Evolutionary conservation across 2,329 filamentous ascomycete genomes (phyloP).

Genomic region (Xylaria sp.): DNA sequence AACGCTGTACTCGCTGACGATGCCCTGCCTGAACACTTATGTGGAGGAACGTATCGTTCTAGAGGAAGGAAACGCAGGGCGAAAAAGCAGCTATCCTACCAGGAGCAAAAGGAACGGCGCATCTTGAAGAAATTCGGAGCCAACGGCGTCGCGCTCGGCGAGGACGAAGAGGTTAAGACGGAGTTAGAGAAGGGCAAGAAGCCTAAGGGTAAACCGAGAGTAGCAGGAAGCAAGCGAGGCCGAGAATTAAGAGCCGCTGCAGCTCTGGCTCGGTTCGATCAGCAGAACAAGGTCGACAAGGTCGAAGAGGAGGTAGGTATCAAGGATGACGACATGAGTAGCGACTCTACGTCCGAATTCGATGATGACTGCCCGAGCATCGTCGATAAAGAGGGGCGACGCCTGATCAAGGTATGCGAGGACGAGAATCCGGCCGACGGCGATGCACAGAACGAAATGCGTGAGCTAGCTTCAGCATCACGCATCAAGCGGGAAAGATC

Average conservation of each 20-base stretch:
- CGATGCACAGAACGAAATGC: slow-evolving; percentile 66
- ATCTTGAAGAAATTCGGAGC: slow-evolving; percentile 79
- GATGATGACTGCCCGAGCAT: slow-evolving; percentile 60
- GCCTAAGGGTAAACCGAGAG: slow-evolving; percentile 69
- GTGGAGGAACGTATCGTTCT: slow-evolving; percentile 78
- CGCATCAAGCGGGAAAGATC: slow-evolving; percentile 31
- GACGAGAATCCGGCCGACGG: slow-evolving; percentile 66
- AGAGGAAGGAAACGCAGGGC: slow-evolving; percentile 61
- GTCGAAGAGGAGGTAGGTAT: slow-evolving; percentile 45
- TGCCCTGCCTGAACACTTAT: slow-evolving; percentile 72
- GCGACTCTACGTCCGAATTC: slow-evolving; percentile 49
- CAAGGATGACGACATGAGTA: slow-evolving; percentile 38
- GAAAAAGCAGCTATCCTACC: slow-evolving; percentile 64
- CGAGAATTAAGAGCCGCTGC: slow-evolving; percentile 78
- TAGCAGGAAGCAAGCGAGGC: slow-evolving; percentile 75
- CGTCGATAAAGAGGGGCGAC: slow-evolving; percentile 68
- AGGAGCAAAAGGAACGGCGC: slow-evolving; percentile 73
- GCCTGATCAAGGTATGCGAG: slow-evolving; percentile 76
- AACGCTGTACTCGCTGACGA: slow-evolving; percentile 60
- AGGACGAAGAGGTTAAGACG: slow-evolving; percentile 68
- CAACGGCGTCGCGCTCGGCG: slow-evolving; percentile 71
- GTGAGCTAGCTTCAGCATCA: slow-evolving; percentile 61
- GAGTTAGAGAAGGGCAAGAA: slow-evolving; percentile 71
- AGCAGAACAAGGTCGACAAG: slow-evolving; percentile 58
- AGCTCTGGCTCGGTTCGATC: slow-evolving; percentile 74